Base-by-base conservation (phyloP, 2,329 filamentous ascomycete genomes). In the Elsinoe perseae region DNA sequence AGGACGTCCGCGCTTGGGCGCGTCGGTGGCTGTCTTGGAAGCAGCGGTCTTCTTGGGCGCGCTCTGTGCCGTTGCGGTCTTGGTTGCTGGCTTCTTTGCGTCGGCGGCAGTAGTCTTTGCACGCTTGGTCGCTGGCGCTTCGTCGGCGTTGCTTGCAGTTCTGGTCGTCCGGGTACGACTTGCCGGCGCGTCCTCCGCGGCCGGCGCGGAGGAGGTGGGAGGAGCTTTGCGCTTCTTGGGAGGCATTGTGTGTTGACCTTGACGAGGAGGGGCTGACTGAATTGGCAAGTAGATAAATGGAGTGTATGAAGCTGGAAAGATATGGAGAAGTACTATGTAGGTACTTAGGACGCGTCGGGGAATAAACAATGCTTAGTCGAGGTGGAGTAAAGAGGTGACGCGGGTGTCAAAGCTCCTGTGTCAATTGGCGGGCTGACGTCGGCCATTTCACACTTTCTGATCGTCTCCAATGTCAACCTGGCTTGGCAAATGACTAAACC, bases 1-100 rank as follows among this genome's bases (percentile, higher is more conserved):
- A 10, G 66, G 67, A 56, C 65, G 62, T 23, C 64, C 63, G 18
- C 65, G 64, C 59, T 66, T 68, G 4, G 64, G 60, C 46, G 59
- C 56, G 30, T 58, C 57, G 61, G 61, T 27, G 60, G 57, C 55
- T 56, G 60, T 57, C 58, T 60, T 23, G 58, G 36, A 6, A 23
- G 18, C 34, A 16, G 57, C 40, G 50, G 59, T 16, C 34, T 58
- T 56, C 18, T 56, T 53, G 18, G 38, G 16, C 53, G 44, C 16
- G 53, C 57, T 36, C 14, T 43, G 36, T 20, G 38, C 53, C 30
- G 53, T 38, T 10, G 43, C 36, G 20, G 18, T 21, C 6, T 25
- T 53, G 7, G 48, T 52, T 9, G 46, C 18, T 1, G 44, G 42
- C 30, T 50, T 56, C 7, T 50, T 56, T 18, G 44, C 16, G 44